Conservation (phyloP, 305 asterid species). For the Fraxinus ornus region DNA sequence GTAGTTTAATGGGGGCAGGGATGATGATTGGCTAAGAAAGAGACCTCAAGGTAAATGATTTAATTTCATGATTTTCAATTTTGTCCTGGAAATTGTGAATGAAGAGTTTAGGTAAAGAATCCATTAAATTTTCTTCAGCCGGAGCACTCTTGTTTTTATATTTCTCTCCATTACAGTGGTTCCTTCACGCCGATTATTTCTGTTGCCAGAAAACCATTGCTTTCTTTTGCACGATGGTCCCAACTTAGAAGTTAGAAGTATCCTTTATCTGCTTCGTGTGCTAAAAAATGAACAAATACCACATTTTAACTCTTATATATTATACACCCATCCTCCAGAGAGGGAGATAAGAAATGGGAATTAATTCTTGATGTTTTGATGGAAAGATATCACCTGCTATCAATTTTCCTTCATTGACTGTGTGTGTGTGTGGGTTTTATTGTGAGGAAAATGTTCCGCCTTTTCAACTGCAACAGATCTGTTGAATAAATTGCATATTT, state of each 20-base stretch:
- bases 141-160: background rate
- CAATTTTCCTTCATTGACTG: background rate
- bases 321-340: background rate
- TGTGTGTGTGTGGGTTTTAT: background rate
- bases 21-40: conserved; percentile 8
- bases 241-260: background rate
- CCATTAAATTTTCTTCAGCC: background rate
- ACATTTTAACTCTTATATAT: background rate
- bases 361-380: background rate
- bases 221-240: conserved; percentile 2
- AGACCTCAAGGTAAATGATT: background rate
- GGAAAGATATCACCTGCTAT: background rate
- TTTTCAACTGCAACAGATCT: background rate
- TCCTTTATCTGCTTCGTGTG: background rate
- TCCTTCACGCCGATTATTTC: background rate
- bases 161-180: background rate
- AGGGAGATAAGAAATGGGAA: background rate
- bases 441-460: background rate
- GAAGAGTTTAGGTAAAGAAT: conserved; percentile 11
- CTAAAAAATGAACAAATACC: background rate
- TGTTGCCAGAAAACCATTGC: background rate
- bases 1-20: background rate
- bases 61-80: conserved; percentile 1
- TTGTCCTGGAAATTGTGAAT: conserved; percentile 3
- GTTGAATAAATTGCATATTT: background rate